phyloP scores from a whole-genome alignment of 352 stramenopile genomes.

The Thraustotheca clavata region DNA sequence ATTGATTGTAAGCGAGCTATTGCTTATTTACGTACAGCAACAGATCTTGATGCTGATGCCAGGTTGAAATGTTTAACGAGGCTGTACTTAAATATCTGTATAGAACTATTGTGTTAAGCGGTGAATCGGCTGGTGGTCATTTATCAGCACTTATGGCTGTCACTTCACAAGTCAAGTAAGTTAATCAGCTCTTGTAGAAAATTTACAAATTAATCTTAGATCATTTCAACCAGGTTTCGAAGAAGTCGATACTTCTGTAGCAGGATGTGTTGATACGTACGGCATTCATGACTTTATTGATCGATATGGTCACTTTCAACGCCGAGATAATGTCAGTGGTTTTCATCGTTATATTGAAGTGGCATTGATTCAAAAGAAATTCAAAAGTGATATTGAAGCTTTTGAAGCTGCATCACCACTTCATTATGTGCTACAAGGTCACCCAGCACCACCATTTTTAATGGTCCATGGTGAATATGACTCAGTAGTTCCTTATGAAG shows the following conservation, averaged over 20 bases:
- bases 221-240: slow-evolving; percentile 66
- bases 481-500: slow-evolving; percentile 44
- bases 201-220: neutral
- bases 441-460: slow-evolving; percentile 42
- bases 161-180: slow-evolving; percentile 43
- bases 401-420: slow-evolving; percentile 57
- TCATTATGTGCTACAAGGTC: slow-evolving; percentile 39
- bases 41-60: slow-evolving; percentile 42
- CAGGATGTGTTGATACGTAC: slow-evolving; percentile 61
- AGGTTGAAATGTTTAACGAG: slow-evolving; percentile 26
- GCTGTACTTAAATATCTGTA: neutral
- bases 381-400: slow-evolving; percentile 30
- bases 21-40: slow-evolving; percentile 44
- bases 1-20: slow-evolving; percentile 64
- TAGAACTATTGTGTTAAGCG: slow-evolving; percentile 45
- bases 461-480: slow-evolving; percentile 49
- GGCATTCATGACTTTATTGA: slow-evolving; percentile 72
- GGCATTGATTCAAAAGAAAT: slow-evolving; percentile 59
- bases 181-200: neutral
- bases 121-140: slow-evolving; percentile 63
- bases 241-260: slow-evolving; percentile 62
- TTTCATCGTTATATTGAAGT: slow-evolving; percentile 63
- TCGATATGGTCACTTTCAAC: slow-evolving; percentile 48
- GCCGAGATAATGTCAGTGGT: slow-evolving; percentile 44
- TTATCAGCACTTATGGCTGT: slow-evolving; percentile 59